Evolutionary conservation across 345 rosid genomes (phyloP).

Genomic region (Hibiscus tridactylites): DNA sequence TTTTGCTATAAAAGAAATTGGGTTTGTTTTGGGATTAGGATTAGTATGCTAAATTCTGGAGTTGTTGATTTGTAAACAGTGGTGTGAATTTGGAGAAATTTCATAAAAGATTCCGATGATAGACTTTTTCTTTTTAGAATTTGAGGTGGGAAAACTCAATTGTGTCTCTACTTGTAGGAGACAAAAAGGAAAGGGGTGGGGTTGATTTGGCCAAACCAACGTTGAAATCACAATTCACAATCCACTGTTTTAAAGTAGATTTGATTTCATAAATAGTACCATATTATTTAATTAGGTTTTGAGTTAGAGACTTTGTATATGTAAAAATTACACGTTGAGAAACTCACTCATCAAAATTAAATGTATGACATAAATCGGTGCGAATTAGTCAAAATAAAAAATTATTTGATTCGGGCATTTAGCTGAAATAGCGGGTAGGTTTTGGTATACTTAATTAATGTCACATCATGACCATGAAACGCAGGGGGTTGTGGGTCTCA

Average conservation of each 20-base stretch:
- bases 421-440: background rate
- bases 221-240: background rate
- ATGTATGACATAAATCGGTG: fast-evolving
- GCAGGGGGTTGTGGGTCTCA: background rate
- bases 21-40: background rate
- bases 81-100: slow-evolving; percentile 13
- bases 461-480: background rate
- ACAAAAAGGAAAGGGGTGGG: background rate
- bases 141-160: background rate
- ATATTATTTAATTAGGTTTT: too few species aligned
- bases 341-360: too few species aligned
- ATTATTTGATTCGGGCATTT: background rate
- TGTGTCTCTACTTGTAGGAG: background rate
- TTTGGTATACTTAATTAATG: background rate
- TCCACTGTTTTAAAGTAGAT: too few species aligned
- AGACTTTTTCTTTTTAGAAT: background rate
- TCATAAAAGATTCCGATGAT: background rate
- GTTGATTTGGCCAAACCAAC: background rate
- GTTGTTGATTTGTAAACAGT: background rate
- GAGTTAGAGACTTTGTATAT: too few species aligned
- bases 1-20: slow-evolving; percentile 2
- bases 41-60: background rate
- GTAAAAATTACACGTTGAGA: too few species aligned
- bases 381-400: too few species aligned
- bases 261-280: too few species aligned